Evolutionary conservation across 192 early-diverging fungal genomes (phyloP).

Genomic region (Allomyces arbusculus): DNA sequence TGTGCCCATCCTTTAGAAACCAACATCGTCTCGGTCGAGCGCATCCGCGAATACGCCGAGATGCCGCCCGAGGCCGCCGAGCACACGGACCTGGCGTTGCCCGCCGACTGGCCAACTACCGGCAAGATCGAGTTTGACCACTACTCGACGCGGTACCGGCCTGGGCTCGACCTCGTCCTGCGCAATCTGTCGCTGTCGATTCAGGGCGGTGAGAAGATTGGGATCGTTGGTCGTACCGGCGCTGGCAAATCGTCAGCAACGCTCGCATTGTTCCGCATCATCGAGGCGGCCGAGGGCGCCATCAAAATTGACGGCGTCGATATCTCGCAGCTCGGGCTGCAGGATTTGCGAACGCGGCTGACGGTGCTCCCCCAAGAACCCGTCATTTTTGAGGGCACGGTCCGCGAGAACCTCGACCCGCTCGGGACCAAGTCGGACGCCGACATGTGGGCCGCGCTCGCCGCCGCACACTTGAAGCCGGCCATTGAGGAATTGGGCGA

Average conservation of each 20-base stretch:
- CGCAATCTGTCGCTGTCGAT: conserved; percentile 19
- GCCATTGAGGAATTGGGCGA: conserved; percentile 5
- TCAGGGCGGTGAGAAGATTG: conserved; percentile 27
- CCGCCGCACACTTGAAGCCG: conserved; percentile 1
- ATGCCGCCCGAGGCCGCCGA: conserved; percentile 59
- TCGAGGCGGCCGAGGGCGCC: conserved; percentile 5
- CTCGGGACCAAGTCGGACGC: conserved; percentile 1
- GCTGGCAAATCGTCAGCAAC: conserved; percentile 18
- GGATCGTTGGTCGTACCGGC: conserved; percentile 45
- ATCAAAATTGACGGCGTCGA: conserved; percentile 6
- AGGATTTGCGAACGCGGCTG: conserved; percentile 11
- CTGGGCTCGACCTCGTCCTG: conserved; percentile 58
- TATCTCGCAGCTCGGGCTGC: conserved; percentile 14
- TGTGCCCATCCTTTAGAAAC: conserved; percentile 9
- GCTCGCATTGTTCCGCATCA: conserved; percentile 23
- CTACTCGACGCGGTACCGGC: conserved; percentile 63
- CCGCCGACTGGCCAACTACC: conserved; percentile 46
- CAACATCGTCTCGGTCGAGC: conserved; percentile 49
- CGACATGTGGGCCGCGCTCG: conserved; percentile 6
- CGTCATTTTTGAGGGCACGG: conserved; percentile 5
- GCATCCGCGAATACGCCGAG: conserved; percentile 63
- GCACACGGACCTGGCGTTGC: conserved; percentile 33
- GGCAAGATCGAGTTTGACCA: conserved; percentile 54
- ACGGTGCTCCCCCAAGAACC: conserved; percentile 7
- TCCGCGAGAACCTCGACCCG: conserved; percentile 4